A percentile compares a stretch with the other conserved stretches of the same genome.
These are phyloP conservation scores for Aspergillus neoniger DNA, from an alignment of 2,329 filamentous ascomycete species.

Conservation along the genomic window DNA sequence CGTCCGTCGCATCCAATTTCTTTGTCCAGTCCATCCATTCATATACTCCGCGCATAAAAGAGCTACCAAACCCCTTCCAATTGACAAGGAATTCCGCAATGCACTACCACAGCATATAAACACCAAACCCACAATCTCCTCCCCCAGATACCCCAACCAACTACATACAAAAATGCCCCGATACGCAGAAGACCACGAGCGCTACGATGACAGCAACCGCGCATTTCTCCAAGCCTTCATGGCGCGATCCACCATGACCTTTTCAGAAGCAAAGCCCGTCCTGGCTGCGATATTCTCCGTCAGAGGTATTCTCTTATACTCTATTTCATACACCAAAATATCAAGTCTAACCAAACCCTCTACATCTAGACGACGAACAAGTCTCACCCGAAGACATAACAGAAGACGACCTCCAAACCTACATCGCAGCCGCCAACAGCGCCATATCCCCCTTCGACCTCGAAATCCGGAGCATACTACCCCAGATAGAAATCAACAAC, in stretches of 20 bases:
- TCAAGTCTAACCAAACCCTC: neutral
- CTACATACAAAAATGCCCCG: neutral
- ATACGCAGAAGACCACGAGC: slow-evolving; percentile 24
- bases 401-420: slow-evolving; percentile 66
- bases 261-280: slow-evolving; percentile 70
- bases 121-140: neutral
- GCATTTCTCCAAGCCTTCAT: slow-evolving; percentile 91
- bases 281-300: slow-evolving; percentile 74
- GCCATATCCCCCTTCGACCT: slow-evolving; percentile 79
- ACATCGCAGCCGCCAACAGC: slow-evolving; percentile 69
- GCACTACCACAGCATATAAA: neutral
- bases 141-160: neutral
- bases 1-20: neutral
- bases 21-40: neutral
- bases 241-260: slow-evolving; percentile 74
- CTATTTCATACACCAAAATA: neutral
- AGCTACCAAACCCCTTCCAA: neutral
- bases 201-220: slow-evolving; percentile 69
- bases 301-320: slow-evolving; percentile 43
- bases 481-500: slow-evolving; percentile 60
- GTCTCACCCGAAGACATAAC: slow-evolving; percentile 65
- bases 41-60: neutral
- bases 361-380: slow-evolving; percentile 45
- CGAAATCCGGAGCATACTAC: slow-evolving; percentile 74
- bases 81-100: neutral